phyloP scores from a whole-genome alignment of 257 asterid genomes.

The Voacanga thouarsii region DNA sequence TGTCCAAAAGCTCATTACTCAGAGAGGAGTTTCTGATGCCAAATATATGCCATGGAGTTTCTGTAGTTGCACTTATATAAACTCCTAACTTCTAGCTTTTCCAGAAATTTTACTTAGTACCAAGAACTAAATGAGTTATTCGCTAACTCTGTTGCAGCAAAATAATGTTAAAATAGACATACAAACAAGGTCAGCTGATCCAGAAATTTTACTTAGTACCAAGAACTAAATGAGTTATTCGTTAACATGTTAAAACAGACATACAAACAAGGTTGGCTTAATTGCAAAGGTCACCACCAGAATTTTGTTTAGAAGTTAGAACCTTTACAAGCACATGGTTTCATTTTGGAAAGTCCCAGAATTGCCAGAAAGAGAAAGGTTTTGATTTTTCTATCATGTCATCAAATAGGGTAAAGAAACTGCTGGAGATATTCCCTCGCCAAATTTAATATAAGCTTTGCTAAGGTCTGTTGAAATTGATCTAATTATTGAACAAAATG shows the following conservation, averaged over 20 bases:
- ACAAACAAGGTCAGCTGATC: neutral
- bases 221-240: neutral
- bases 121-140: neutral
- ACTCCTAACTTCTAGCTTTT: no score
- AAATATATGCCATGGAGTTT: neutral
- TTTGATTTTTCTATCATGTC: neutral
- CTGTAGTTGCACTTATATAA: no score
- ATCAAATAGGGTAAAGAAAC: neutral
- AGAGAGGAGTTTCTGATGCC: neutral
- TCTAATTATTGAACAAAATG: neutral
- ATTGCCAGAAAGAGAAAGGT: neutral
- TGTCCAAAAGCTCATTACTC: neutral
- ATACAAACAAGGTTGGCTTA: neutral
- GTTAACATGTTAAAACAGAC: no score
- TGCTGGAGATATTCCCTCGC: neutral
- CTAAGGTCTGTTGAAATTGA: neutral
- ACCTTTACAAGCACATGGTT: neutral
- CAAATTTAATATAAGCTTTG: neutral
- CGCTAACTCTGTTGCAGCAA: no score
- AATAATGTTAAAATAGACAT: no score
- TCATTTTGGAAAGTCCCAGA: neutral
- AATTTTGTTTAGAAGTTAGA: neutral
- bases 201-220: neutral
- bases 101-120: no score
- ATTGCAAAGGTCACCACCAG: neutral